Conservation (phyloP, 192 early-diverging fungal genomes). For the Rhizophagus sp. region DNA sequence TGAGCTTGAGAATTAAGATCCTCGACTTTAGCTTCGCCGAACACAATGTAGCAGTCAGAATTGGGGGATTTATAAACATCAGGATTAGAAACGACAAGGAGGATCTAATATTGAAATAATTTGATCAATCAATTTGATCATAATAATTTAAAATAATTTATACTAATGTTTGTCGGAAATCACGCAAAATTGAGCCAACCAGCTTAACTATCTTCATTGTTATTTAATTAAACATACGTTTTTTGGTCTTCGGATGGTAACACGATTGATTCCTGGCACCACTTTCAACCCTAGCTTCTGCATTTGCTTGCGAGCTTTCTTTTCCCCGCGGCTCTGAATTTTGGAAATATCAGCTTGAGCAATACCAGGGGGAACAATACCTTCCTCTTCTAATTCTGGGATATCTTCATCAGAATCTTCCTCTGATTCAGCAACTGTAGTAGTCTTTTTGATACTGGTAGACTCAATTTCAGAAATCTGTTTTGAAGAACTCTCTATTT, state of each 20-base stretch:
- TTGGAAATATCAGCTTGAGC: slow-evolving; percentile 33
- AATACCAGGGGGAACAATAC: slow-evolving; percentile 2
- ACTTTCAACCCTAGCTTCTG: slow-evolving; percentile 87
- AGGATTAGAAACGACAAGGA: slow-evolving; percentile 87
- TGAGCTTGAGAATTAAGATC: slow-evolving; percentile 79
- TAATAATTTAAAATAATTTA: background rate
- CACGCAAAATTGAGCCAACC: too few relatives aligned
- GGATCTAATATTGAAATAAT: slow-evolving; percentile 42
- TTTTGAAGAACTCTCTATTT: background rate
- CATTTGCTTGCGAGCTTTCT: slow-evolving; percentile 97
- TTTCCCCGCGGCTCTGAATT: slow-evolving; percentile 80
- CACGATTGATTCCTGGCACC: slow-evolving; percentile 83
- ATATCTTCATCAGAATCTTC: slow-evolving; percentile 43
- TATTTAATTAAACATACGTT: slow-evolving; percentile 52
- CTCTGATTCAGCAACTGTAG: slow-evolving; percentile 31
- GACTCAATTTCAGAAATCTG: background rate
- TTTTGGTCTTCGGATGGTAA: slow-evolving; percentile 83
- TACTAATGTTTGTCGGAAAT: background rate
- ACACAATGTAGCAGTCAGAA: slow-evolving; percentile 95
- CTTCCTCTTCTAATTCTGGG: slow-evolving; percentile 42
- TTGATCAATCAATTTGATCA: background rate
- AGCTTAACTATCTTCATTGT: background rate
- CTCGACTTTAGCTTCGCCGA: slow-evolving; percentile 91
- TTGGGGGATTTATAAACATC: slow-evolving; percentile 91
- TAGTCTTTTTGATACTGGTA: background rate